A percentile compares a stretch with the other conserved stretches of the same genome.
Evolutionary conservation across 441 rosid species (phyloP).

Genomic region (Croton setiger): DNA sequence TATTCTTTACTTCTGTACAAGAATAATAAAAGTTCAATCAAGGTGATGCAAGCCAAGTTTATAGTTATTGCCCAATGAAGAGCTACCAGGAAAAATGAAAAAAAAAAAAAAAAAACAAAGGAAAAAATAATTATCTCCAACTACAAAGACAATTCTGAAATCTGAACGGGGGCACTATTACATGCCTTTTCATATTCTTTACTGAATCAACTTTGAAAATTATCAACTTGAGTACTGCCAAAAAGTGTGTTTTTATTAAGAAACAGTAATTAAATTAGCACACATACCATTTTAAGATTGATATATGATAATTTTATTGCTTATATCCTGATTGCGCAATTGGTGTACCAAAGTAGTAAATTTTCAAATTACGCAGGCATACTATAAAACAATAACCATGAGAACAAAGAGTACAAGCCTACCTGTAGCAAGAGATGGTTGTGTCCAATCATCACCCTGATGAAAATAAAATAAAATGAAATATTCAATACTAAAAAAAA

Average conservation of each 20-base stretch:
- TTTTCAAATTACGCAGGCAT: background rate
- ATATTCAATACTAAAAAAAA: conserved; percentile 12
- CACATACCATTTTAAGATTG: background rate
- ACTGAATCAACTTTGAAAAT: too few species aligned
- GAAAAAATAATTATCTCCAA: too few species aligned
- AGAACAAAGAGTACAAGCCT: conserved; percentile 9
- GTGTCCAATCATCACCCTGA: conserved; percentile 37
- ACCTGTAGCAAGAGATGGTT: conserved; percentile 43
- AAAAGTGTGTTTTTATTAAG: too few species aligned
- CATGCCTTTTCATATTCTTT: too few species aligned
- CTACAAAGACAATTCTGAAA: too few species aligned
- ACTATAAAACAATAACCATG: background rate
- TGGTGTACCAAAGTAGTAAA: background rate
- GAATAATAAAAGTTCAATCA: background rate
- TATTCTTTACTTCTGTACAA: background rate
- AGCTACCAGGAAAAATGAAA: too few species aligned
- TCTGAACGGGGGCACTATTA: too few species aligned
- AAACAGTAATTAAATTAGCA: too few species aligned
- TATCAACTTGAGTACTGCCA: too few species aligned
- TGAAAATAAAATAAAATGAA: conserved; percentile 12
- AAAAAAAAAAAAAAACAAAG: too few species aligned
- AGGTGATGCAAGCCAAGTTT: background rate
- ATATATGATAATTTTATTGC: background rate
- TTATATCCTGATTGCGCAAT: background rate
- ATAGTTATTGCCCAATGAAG: background rate